Percentiles rank a stretch among this genome's conserved stretches.
These are phyloP conservation scores for Suillus clintonianus DNA, from an alignment of 768 basidiomycete species.

Conservation along the genomic window DNA sequence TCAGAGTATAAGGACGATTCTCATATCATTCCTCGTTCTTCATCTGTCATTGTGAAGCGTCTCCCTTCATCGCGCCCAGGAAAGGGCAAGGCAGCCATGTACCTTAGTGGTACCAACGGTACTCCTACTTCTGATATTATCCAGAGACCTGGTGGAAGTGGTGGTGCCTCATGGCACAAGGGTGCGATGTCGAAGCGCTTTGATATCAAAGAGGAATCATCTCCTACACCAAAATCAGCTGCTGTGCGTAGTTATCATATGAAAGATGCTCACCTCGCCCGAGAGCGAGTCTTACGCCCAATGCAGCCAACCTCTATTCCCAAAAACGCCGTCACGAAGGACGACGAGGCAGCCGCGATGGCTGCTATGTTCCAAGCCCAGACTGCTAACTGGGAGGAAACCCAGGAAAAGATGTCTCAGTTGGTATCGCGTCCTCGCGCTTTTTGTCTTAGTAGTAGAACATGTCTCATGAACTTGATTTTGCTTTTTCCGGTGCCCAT, in stretches of 20 bases:
- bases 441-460: constrained; percentile 67
- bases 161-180: constrained; percentile 57
- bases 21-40: constrained; percentile 89
- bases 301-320: constrained; percentile 41
- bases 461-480: constrained; percentile 71
- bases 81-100: constrained; percentile 80
- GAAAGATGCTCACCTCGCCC: constrained; percentile 19
- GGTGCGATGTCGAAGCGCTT: constrained; percentile 88
- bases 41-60: constrained; percentile 91
- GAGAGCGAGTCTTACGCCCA: constrained; percentile 27
- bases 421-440: constrained; percentile 70
- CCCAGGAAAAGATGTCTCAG: constrained; percentile 99
- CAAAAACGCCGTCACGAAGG: constrained; percentile 48
- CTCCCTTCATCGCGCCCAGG: constrained; percentile 81
- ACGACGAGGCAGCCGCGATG: constrained; percentile 93
- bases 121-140: constrained; percentile 52
- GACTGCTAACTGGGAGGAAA: constrained; percentile 95
- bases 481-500: constrained; percentile 36
- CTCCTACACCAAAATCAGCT: constrained; percentile 25
- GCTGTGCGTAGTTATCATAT: constrained; percentile 36
- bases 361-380: constrained; percentile 98
- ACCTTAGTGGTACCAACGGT: constrained; percentile 54
- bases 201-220: constrained; percentile 74
- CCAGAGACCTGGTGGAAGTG: constrained; percentile 36
- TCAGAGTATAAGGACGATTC: constrained; percentile 92